Evolutionary conservation across 2,329 filamentous ascomycete species (phyloP).

Genomic region (Lachnellula willkommii): DNA sequence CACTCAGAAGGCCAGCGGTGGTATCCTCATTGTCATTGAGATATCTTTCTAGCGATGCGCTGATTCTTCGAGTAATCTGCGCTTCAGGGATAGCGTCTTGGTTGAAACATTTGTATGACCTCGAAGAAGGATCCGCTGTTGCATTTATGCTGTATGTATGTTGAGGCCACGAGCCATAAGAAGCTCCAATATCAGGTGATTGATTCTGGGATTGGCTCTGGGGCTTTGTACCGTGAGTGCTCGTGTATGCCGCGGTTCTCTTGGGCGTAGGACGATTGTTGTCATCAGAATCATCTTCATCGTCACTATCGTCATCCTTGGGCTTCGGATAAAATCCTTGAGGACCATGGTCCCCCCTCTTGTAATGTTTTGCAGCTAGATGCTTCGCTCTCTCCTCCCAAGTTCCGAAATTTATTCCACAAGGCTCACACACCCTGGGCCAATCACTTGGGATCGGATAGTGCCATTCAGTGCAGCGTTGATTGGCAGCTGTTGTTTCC

Average conservation of each 20-base stretch:
- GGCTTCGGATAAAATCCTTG: background rate
- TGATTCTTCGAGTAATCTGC: background rate
- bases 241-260: background rate
- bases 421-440: constrained; percentile 15
- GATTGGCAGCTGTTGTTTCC: constrained; percentile 2
- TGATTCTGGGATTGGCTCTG: background rate
- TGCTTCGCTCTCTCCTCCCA: constrained; percentile 15
- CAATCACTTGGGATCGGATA: constrained; percentile 11
- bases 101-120: background rate
- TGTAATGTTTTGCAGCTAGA: constrained; percentile 10
- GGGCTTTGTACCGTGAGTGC: background rate
- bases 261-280: background rate
- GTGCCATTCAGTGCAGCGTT: constrained; percentile 7
- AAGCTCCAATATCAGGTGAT: background rate
- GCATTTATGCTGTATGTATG: background rate
- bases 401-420: constrained; percentile 5
- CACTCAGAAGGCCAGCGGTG: background rate
- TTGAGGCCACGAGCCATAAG: background rate
- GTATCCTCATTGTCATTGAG: background rate
- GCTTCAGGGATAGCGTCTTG: background rate
- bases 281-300: constrained; percentile 3
- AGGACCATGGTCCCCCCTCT: background rate
- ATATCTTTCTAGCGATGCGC: background rate
- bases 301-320: constrained; percentile 2
- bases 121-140: background rate